Evolutionary conservation across 768 basidiomycete genomes (phyloP), one percentile per base, ranked within the genome.

Genomic region (Plicaturopsis crispa): DNA sequence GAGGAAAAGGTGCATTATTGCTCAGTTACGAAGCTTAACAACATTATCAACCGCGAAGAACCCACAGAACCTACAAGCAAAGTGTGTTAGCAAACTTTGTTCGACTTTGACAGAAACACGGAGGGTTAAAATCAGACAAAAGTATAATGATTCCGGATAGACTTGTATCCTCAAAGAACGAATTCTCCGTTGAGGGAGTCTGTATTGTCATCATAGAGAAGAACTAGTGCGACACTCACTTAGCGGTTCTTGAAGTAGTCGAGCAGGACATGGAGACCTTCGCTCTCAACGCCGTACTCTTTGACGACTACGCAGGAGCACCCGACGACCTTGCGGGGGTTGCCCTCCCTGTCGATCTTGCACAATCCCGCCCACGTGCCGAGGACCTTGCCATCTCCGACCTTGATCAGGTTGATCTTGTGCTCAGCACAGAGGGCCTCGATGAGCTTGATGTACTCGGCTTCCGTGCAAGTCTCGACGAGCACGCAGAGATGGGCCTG

Each of bases 361-460:
- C 94, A 97, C 46, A 99, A 78, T 57, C 94, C 93, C 52, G 90
- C 92, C 94, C 94, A 98, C 51, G 85, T 89, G 24, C 94, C 94
- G 56, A 99, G 85, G 49, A 94, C 80, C 70, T 99, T 99, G 57
- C 90, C 85, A 64, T 98, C 94, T 53, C 88, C 88, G 50, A 93
- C 89, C 71, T 97, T 98, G 88, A 99, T 97, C 48, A 99, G 72
- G 74, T 92, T 91, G 72, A 98, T 97, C 68, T 93, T 94, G 81
- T 98, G 93, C 72, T 96, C 92, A 46, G 90, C 86, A 62, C 94
- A 98, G 59, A 99, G 90, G 36, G 94, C 94, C 70, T 97, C 93
- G 51, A 99, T 96, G 72, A 99, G 89, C 74, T 97, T 98, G 80
- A 96, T 88, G 77, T 99, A 98, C 69, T 97, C 94, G 50, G 93